Evolutionary conservation across 805 yeast genomes (phyloP).

Genomic region (Sungouiozyma ichnusensis): DNA sequence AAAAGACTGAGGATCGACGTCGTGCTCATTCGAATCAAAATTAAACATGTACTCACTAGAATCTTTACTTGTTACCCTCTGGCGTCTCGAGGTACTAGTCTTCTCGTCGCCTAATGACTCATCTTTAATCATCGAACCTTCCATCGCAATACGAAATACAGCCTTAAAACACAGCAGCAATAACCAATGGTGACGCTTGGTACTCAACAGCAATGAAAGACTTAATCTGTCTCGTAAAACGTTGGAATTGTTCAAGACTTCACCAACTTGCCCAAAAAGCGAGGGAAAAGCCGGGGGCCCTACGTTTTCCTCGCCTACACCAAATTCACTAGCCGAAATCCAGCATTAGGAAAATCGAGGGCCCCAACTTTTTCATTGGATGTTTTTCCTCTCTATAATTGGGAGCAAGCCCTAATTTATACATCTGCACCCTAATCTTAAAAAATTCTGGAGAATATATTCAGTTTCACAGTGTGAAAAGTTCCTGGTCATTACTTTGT

Average conservation of each 20-base stretch:
- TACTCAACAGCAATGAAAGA: not conserved
- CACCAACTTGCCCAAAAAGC: too few relatives aligned
- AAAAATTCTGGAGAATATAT: too few relatives aligned
- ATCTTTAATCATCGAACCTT: too few relatives aligned
- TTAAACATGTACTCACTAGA: conserved; percentile 25
- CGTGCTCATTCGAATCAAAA: conserved; percentile 27
- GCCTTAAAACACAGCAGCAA: too few relatives aligned
- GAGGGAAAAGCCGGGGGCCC: not conserved
- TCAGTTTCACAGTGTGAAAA: too few relatives aligned
- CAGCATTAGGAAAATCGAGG: too few relatives aligned
- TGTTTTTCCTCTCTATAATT: too few relatives aligned
- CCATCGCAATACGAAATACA: not conserved
- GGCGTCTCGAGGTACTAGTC: conserved; percentile 9
- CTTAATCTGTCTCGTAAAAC: too few relatives aligned
- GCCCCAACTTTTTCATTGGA: too few relatives aligned
- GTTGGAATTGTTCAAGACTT: too few relatives aligned
- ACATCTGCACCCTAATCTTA: too few relatives aligned
- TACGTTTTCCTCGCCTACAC: not conserved
- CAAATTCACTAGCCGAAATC: too few relatives aligned
- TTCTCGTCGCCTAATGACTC: not conserved
- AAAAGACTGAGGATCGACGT: conserved; percentile 10
- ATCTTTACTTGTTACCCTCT: conserved; percentile 7
- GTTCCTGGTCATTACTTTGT: not conserved
- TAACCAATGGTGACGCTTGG: not conserved
- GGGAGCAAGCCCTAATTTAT: not conserved